Evolutionary conservation across 2,329 filamentous ascomycete species (phyloP).

Genomic region (Nemania sp.): DNA sequence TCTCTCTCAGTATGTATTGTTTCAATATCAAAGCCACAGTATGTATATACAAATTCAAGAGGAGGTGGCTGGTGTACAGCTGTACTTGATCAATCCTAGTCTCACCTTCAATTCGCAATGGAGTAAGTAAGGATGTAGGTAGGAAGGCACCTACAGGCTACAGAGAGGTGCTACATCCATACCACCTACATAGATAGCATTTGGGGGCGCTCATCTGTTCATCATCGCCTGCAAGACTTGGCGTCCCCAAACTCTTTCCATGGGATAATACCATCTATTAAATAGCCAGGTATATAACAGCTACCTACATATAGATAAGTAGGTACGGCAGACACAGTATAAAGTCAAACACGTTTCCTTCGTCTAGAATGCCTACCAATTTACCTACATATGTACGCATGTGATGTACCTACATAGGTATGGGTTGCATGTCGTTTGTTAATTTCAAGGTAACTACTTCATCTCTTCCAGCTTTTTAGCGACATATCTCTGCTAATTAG

Average conservation of each 20-base stretch:
- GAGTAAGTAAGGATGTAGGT: neutral
- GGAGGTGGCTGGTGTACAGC: neutral
- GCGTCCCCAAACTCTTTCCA: slow-evolving; percentile 8
- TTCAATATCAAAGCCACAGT: slow-evolving; percentile 7
- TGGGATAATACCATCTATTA: slow-evolving; percentile 8
- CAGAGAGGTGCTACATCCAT: neutral
- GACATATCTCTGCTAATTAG: slow-evolving; percentile 4
- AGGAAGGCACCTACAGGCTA: no score
- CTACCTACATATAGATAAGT: no score
- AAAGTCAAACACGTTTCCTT: neutral
- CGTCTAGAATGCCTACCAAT: neutral
- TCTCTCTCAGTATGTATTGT: neutral
- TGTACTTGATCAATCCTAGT: neutral
- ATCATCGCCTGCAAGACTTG: slow-evolving; percentile 24
- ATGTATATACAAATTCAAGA: neutral
- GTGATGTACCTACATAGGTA: neutral
- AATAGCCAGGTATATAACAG: neutral
- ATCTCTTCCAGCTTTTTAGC: neutral
- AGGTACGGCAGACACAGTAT: neutral
- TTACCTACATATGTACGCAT: neutral
- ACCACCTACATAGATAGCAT: no score
- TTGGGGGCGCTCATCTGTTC: slow-evolving; percentile 15
- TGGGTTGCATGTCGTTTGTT: no score
- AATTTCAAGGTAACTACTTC: neutral
- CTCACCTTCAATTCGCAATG: slow-evolving; percentile 1